These are phyloP conservation scores for Penicillium aurantiogriseum DNA, from an alignment of 2,329 filamentous ascomycete genomes.

Conservation along the genomic window DNA sequence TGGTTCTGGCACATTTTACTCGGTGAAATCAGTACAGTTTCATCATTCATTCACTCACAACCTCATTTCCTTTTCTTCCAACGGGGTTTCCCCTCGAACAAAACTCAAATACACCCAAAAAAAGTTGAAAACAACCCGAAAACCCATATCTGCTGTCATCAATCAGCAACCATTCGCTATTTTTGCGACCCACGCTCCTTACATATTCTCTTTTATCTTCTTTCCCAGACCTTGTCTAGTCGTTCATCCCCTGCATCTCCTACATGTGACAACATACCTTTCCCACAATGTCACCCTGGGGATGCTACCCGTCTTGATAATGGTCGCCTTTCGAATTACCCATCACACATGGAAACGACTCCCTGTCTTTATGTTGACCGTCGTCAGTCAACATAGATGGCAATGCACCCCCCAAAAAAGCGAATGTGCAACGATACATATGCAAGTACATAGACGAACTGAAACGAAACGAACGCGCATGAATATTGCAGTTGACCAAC, in stretches of 20 bases:
- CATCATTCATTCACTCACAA: slow-evolving; percentile 13
- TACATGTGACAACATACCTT: not conserved
- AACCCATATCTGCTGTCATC: slow-evolving; percentile 1
- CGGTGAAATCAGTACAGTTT: not conserved
- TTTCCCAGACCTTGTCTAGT: slow-evolving; percentile 9
- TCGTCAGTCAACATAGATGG: slow-evolving; percentile 1
- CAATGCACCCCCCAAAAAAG: slow-evolving; percentile 15
- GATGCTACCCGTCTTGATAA: slow-evolving; percentile 1
- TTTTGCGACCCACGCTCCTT: slow-evolving; percentile 20
- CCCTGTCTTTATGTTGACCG: slow-evolving; percentile 3
- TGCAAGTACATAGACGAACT: slow-evolving; percentile 28
- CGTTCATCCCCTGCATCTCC: slow-evolving; percentile 6
- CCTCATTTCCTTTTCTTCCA: slow-evolving; percentile 13
- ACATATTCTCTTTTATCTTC: slow-evolving; percentile 14
- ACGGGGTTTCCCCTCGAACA: not conserved
- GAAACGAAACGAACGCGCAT: slow-evolving; percentile 28
- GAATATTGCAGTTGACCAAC: slow-evolving; percentile 23
- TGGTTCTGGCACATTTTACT: slow-evolving; percentile 9
- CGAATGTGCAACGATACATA: slow-evolving; percentile 27
- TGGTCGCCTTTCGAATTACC: slow-evolving; percentile 20
- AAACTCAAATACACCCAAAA: not conserved
- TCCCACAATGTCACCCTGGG: not conserved
- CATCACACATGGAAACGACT: slow-evolving; percentile 12
- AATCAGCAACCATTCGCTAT: slow-evolving; percentile 3
- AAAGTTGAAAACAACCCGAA: not conserved